Evolutionary conservation across 257 asterid species (phyloP), one percentile per base, ranked within the genome.

Genomic region (Solanum verrucosum): DNA sequence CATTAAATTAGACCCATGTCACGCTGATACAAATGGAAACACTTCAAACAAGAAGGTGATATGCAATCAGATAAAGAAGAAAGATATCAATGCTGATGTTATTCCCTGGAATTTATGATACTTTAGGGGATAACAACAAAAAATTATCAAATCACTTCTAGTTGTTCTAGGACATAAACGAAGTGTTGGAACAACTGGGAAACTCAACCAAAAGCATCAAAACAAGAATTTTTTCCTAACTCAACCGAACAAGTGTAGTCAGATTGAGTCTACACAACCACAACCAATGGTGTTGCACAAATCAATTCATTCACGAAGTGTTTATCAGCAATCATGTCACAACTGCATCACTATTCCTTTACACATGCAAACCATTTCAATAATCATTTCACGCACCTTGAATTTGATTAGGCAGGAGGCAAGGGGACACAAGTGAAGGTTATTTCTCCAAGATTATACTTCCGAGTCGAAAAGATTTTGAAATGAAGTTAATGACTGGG

Each of bases 1-100:
- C 95, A 91, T 73, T 73, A 46, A 89, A 91, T 79, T 90, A 88
- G 90, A 82, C 29, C 31, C 68, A 49, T 31, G 44, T 82, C 70
- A 82, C 42, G 15, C 20, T 52, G 40, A 82, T 82, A 81, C 88
- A 89, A 88, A 90, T 46, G 84, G 52, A 38, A 60, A 37, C 40
- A 49, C 56, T 40, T 68, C 38, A 84, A 44, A 23, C 68, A 33
- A 31, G 60, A 49, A 86, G 68, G 31, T 49, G 86, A 29, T 82
- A 49, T 27, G 70, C 70, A 79, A 44, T 79, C 67, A 78, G 84
- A 78, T 25, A 56, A 78, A n/a, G 63, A 78, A 42, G 65, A 25
- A 78, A 78, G 60, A 78, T 78, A 78, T 42, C 84, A 42, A 29
- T 42, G 38, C 65, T 42, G 65, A 42, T 42, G 84, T 25, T 78